phyloP scores from a whole-genome alignment of 2,329 filamentous ascomycete genomes.

The Fusarium piperis region DNA sequence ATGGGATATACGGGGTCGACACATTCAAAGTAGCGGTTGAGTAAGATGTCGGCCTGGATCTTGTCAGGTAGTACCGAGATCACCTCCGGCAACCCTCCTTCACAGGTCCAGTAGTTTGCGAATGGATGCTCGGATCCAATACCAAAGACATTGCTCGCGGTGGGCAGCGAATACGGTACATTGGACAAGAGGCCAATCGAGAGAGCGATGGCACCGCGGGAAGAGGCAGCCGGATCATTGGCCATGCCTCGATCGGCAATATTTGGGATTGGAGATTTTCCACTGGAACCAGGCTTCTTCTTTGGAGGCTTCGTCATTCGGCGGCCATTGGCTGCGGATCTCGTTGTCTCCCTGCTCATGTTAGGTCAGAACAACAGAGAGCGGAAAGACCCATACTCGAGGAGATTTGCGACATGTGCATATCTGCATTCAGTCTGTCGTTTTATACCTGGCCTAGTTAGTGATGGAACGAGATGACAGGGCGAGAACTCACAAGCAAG shows the following conservation, averaged over 20 bases:
- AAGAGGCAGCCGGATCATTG: constrained; percentile 54
- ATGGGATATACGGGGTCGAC: constrained; percentile 86
- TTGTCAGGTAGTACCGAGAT: constrained; percentile 80
- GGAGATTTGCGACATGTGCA: constrained; percentile 78
- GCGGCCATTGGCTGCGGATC: constrained; percentile 62
- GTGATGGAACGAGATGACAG: background rate
- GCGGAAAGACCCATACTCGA: constrained; percentile 67
- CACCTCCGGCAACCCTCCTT: constrained; percentile 78
- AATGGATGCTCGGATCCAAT: constrained; percentile 82
- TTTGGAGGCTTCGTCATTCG: constrained; percentile 68
- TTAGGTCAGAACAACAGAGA: constrained; percentile 21
- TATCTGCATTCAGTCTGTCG: constrained; percentile 80
- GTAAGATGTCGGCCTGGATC: constrained; percentile 76
- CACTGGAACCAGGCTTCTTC: constrained; percentile 56
- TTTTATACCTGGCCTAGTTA: constrained; percentile 70
- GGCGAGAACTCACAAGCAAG: constrained; percentile 64
- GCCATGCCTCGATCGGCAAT: constrained; percentile 64
- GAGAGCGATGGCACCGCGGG: constrained; percentile 62
- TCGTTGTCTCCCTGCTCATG: constrained; percentile 63
- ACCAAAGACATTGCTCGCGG: constrained; percentile 82
- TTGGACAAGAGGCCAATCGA: constrained; percentile 74
- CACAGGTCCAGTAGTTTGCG: constrained; percentile 86
- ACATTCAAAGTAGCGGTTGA: constrained; percentile 71
- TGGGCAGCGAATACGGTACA: constrained; percentile 75
- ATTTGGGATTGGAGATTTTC: constrained; percentile 59